Percentiles rank a stretch among this genome's conserved stretches.
phyloP scores from a whole-genome alignment of 352 stramenopile species.

The Phytophthora ohioensis region DNA sequence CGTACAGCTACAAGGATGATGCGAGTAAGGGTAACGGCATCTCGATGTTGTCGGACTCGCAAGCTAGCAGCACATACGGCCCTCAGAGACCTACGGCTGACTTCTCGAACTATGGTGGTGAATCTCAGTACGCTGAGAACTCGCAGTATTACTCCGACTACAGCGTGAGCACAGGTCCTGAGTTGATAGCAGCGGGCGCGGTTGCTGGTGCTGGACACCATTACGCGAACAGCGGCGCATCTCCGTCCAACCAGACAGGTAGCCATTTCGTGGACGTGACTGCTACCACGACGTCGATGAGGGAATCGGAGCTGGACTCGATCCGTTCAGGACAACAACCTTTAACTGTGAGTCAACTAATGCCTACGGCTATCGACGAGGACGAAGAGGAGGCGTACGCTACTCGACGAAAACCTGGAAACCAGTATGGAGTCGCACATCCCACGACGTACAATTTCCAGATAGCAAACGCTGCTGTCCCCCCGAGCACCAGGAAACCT shows the following conservation, averaged over 20 bases:
- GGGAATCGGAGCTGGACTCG: conserved; percentile 27
- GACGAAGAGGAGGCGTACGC: conserved; percentile 26
- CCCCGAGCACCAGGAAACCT: conserved; percentile 11
- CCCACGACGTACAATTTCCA: conserved; percentile 16
- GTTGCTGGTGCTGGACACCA: conserved; percentile 13
- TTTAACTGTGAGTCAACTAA: conserved; percentile 42
- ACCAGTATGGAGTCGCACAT: not conserved
- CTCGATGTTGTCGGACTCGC: conserved; percentile 35
- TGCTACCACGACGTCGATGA: conserved; percentile 21
- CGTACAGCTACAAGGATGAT: conserved; percentile 43
- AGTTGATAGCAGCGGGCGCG: conserved; percentile 14
- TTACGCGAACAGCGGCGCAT: conserved; percentile 20
- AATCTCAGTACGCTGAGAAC: conserved; percentile 23
- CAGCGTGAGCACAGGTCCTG: conserved; percentile 35
- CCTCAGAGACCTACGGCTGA: conserved; percentile 38
- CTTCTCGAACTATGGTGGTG: conserved; percentile 35
- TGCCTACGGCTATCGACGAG: conserved; percentile 24
- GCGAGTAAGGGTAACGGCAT: conserved; percentile 26
- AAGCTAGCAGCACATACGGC: conserved; percentile 34
- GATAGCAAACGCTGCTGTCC: conserved; percentile 3
- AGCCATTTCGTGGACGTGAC: conserved; percentile 44
- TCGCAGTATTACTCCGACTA: conserved; percentile 50
- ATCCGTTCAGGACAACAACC: conserved; percentile 25
- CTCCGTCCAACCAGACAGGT: not conserved
- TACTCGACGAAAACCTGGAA: conserved; percentile 15